These are phyloP conservation scores for Tagetes patula DNA, from an alignment of 129 eudicot species.

Conservation along the genomic window DNA sequence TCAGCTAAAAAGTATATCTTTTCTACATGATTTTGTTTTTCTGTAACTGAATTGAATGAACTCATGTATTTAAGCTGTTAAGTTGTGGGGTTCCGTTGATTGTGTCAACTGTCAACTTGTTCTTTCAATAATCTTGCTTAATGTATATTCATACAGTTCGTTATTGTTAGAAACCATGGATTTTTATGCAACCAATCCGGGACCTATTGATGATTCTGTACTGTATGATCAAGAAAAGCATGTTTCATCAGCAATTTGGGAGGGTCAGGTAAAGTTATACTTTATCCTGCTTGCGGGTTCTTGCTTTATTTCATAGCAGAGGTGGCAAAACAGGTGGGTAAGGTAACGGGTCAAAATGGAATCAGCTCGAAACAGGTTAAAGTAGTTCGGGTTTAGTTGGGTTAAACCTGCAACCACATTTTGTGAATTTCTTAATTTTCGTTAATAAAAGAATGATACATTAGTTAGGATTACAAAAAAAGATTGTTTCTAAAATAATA, in stretches of 20 bases:
- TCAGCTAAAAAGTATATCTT: neutral
- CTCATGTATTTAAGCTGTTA: constrained; percentile 5
- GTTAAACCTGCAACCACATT: constrained; percentile 11
- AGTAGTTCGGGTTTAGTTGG: neutral
- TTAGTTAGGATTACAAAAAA: neutral
- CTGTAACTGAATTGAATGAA: neutral
- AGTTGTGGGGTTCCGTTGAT: neutral
- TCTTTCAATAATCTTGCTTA: constrained; percentile 21
- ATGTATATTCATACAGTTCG: constrained; percentile 26
- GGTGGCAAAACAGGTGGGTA: constrained; percentile 15
- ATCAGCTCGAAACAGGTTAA: neutral
- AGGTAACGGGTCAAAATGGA: neutral
- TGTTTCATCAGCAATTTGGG: constrained; percentile 97
- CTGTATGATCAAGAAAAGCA: constrained; percentile 97
- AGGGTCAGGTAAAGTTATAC: constrained; percentile 72
- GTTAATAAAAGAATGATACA: neutral
- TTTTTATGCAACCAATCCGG: constrained; percentile 74
- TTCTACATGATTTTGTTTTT: neutral
- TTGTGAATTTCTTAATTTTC: neutral
- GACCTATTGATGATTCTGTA: constrained; percentile 84
- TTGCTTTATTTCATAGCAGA: constrained; percentile 6
- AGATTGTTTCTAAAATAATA: neutral
- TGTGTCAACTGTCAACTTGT: constrained; percentile 14
- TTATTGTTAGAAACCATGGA: constrained; percentile 52
- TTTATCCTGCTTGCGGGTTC: neutral